Base-by-base conservation (phyloP, 495 filamentous ascomycete species). In the Xylaria palmicola region DNA sequence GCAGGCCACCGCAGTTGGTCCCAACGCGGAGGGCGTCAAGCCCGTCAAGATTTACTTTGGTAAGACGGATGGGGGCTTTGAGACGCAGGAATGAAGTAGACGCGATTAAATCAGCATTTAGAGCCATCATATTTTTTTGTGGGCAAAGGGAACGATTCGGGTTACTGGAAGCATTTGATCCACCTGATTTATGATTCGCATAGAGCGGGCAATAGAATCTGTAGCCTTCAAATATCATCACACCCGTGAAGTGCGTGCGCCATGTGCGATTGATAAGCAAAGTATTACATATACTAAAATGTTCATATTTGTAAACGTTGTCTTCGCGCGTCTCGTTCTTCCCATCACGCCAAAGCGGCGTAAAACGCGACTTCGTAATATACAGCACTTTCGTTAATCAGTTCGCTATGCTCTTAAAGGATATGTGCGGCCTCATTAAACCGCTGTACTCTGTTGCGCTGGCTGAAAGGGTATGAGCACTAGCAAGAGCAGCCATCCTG, bases 1-100 rank as follows among this genome's bases (percentile, higher is more conserved):
- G 3, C 76, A 93, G 72, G 86, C 86, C 34, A 78, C 80, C 39
- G 79, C 77, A 41, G 72, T 73, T 40, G 85, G 85, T 13, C 77
- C 75, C 45, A 73, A 80, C 51, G 75, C 79, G 44, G 89, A 91
- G 32, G 94, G 92, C 2, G 91, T 96, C 78, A 93, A 91, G 73
- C 94, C 94, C 3, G 83, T 96, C 22, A 90, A 91, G 40, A 93
- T 91, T 30, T 98, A 97, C 75, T 98, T 98, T 74, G 94, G 94
- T 15, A 91, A 91, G 88, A 84, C 88, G 54, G 86, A 93, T 72
- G 91, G 91, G 13, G 78, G 80, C 26, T 87, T 90, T 48, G 76
- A 82, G 63, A 72, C 61, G 1, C 50, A 65, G 32, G 69, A 63
- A 37, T 72, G 44, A 53, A 44, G 27, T 4, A 17, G 6, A 20